Base-by-base conservation (phyloP, 2,329 filamentous ascomycete species). In the Cladosporium sp. region DNA sequence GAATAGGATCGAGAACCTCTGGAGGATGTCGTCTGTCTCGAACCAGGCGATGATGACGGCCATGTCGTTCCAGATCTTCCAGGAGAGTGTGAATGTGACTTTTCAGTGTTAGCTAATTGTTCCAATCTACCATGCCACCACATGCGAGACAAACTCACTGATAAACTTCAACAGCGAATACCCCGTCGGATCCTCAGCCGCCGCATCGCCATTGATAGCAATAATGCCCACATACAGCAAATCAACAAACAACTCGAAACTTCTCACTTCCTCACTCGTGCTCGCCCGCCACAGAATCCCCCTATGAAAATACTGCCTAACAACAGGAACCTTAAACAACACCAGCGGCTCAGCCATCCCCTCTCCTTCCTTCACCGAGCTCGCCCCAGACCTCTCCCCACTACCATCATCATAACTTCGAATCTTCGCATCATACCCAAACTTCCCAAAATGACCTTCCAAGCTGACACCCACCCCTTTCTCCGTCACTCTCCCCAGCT, bases 281-380 rank as follows among this genome's bases (percentile, higher is more conserved):
- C 78, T 78, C 1, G 83, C 81, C 51, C 85, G 76, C 85, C 85
- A 88, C 7, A 88, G 71, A 12, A 88, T 75, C 0, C 84, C 84
- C 60, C 83, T 83, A 67, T 88, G 84, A 65, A 87, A 87, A 72
- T 87, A 87, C 72, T 88, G 85, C 59, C 84, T 78, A 3, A 88
- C 76, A 6, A 83, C 79, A 0, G 85, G 85, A 61, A 77, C 79
- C 67, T 82, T 82, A 68, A 83, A 84, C 59, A 87, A 72, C 66
- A 80, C 82, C 66, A 86, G 78, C 1, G 79, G 76, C 50, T 60
- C 62, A 2, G 63, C 67, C 28, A 58, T 52, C 4, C 30, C 54
- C 66, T 71, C 58, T 60, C 3, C 64, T 61, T 28, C 59, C 51
- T 55, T 22, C 3, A 65, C 64, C 6, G 67, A 68, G 11, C 59